Evolutionary conservation across 805 yeast genomes (phyloP), one percentile per base, ranked within the genome.

Genomic region (Saccharomycopsis schoenii): DNA sequence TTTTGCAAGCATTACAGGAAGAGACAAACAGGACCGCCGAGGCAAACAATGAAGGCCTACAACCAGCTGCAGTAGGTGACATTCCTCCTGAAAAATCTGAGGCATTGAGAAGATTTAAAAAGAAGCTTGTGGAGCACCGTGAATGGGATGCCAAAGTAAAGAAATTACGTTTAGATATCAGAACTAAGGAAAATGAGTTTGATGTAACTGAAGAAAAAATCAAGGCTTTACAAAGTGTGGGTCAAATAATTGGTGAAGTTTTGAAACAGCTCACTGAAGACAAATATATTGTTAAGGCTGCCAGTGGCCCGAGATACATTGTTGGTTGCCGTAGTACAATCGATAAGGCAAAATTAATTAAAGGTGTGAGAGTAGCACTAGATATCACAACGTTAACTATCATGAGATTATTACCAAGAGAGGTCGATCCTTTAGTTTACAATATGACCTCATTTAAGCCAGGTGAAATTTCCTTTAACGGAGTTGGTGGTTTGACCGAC

Each of bases 371-470:
- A 72, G 99, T 94, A 55, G 94, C 99, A 15, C 78, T 94, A 68
- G 99, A 94, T 75, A 94, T 94, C 88, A 94, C 99, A 29, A 94
- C 99, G 0, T 80, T 94, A 68, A 94, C 99, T 19, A 94, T 94
- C 64, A 94, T 94, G 99, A 84, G 99, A 70, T 86, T 94, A 54
- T 80, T 94, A 68, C 99, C 99, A 17, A 83, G 99, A 70, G 99
- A 94, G 74, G 98, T 96, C 57, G 99, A 94, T 74, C 99, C 99
- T 12, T 79, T 92, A 70, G 98, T 94, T 65, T 94, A 94, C 74
- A 94, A 93, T 75, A 94, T 94, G 99, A 92, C 99, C 4, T 86
- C 96, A 1, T 89, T 94, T 70, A 96, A 92, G 73, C 97, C 97
- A n/a, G 98, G 97, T 64, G 97, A 91, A 69, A 85, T 93, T 64